These are phyloP conservation scores for Zarea fungicola DNA, from an alignment of 2,329 filamentous ascomycete species.

Conservation along the genomic window DNA sequence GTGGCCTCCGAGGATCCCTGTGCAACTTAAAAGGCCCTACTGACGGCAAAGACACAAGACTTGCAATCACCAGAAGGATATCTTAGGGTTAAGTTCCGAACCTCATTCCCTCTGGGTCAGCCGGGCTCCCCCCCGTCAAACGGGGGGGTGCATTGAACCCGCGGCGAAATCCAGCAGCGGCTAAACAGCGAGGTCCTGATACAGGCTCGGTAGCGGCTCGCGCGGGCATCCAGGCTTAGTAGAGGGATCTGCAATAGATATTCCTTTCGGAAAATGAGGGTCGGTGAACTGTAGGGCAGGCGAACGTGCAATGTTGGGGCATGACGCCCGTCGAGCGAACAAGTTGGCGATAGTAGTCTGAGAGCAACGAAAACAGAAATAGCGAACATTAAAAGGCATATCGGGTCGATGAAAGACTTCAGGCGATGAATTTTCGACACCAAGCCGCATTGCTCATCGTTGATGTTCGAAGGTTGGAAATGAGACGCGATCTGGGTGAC, in stretches of 20 bases:
- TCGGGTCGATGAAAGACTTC: not conserved
- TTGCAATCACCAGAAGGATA: constrained; percentile 54
- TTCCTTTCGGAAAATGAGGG: constrained; percentile 65
- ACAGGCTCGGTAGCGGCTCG: constrained; percentile 58
- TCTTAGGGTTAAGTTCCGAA: constrained; percentile 98
- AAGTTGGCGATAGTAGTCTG: constrained; percentile 9
- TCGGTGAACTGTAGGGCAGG: constrained; percentile 78
- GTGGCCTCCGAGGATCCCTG: constrained; percentile 24
- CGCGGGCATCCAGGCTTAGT: constrained; percentile 33
- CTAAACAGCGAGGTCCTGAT: constrained; percentile 46
- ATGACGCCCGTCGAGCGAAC: constrained; percentile 33
- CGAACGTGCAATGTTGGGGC: constrained; percentile 51
- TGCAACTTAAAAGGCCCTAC: constrained; percentile 58
- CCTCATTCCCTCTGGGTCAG: constrained; percentile 51
- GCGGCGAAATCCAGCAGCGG: constrained; percentile 40
- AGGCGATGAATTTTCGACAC: not conserved
- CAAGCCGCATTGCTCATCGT: not conserved
- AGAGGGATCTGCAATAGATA: constrained; percentile 47
- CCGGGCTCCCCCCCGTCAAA: constrained; percentile 35
- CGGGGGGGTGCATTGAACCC: constrained; percentile 29
- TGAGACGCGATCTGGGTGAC: constrained; percentile 7
- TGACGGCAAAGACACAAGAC: constrained; percentile 58
- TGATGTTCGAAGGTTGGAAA: not conserved
- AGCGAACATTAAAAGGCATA: not conserved
- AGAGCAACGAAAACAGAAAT: constrained; percentile 14